These are phyloP conservation scores for Colletotrichum cordylinicola DNA, from an alignment of 2,329 filamentous ascomycete genomes.

Conservation along the genomic window DNA sequence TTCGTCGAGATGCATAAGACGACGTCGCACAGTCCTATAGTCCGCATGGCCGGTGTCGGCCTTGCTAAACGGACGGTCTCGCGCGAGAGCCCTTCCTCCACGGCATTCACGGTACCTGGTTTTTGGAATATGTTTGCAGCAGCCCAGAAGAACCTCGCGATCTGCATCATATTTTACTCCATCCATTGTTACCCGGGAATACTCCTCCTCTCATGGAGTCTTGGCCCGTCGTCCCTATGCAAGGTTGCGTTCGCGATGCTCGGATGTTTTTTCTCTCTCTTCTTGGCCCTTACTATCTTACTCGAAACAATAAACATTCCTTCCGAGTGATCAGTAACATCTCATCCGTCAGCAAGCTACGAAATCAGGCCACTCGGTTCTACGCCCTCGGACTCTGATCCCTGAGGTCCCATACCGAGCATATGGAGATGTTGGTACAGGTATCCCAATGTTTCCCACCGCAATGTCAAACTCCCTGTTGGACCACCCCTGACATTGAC, in stretches of 20 bases:
- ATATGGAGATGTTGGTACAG: not conserved
- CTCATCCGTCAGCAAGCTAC: not conserved
- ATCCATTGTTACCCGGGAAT: not conserved
- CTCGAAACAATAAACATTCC: not conserved
- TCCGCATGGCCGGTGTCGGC: not conserved
- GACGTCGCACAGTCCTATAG: not conserved
- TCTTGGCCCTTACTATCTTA: not conserved
- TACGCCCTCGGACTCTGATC: not conserved
- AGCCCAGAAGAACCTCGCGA: not conserved
- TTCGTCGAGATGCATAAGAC: constrained; percentile 1
- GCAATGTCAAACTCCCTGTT: not conserved
- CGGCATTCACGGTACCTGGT: not conserved
- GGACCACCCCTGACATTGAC: not conserved
- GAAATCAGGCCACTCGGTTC: not conserved
- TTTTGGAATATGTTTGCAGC: not conserved
- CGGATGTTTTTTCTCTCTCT: not conserved
- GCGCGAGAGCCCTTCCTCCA: not conserved
- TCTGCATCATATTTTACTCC: not conserved
- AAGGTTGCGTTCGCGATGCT: not conserved
- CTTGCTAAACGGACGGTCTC: not conserved
- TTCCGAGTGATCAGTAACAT: not conserved
- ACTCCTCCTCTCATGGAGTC: not conserved
- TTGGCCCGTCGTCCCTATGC: not conserved
- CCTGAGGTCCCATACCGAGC: not conserved
- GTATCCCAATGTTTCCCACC: not conserved